phyloP scores from a whole-genome alignment of 805 yeast species.

The Candida ponderosae region DNA sequence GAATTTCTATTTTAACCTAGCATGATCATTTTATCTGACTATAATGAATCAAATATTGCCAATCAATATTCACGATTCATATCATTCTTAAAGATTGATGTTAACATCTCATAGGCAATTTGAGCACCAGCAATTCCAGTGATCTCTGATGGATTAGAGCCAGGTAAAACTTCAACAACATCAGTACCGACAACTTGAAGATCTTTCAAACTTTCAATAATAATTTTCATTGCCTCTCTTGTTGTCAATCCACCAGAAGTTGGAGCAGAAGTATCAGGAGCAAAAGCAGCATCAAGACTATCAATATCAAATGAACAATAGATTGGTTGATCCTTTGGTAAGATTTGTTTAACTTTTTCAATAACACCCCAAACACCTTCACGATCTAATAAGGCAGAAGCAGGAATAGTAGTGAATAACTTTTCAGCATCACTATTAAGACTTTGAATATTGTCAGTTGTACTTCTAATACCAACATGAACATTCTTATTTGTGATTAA shows the following conservation, averaged over 20 bases:
- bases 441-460: slow-evolving; percentile 44
- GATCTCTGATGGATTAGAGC: not conserved
- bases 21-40: too few relatives aligned
- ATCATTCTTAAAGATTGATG: not conserved
- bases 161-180: slow-evolving; percentile 62
- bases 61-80: not conserved
- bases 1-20: too few relatives aligned
- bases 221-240: slow-evolving; percentile 45
- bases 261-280: slow-evolving; percentile 67
- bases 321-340: slow-evolving; percentile 25
- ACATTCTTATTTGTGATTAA: slow-evolving; percentile 35
- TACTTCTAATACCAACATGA: slow-evolving; percentile 60
- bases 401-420: slow-evolving; percentile 36
- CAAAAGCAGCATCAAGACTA: slow-evolving; percentile 54
- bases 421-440: slow-evolving; percentile 27
- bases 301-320: slow-evolving; percentile 45
- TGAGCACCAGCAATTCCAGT: not conserved
- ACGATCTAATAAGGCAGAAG: slow-evolving; percentile 33
- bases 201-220: slow-evolving; percentile 46
- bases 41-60: too few relatives aligned
- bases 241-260: slow-evolving; percentile 63
- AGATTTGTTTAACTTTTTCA: slow-evolving; percentile 21
- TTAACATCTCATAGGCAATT: not conserved
- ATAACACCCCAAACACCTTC: slow-evolving; percentile 29
- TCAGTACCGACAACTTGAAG: slow-evolving; percentile 59